phyloP scores from a whole-genome alignment of 2,329 filamentous ascomycete species.

The Colletotrichum graminicola region DNA sequence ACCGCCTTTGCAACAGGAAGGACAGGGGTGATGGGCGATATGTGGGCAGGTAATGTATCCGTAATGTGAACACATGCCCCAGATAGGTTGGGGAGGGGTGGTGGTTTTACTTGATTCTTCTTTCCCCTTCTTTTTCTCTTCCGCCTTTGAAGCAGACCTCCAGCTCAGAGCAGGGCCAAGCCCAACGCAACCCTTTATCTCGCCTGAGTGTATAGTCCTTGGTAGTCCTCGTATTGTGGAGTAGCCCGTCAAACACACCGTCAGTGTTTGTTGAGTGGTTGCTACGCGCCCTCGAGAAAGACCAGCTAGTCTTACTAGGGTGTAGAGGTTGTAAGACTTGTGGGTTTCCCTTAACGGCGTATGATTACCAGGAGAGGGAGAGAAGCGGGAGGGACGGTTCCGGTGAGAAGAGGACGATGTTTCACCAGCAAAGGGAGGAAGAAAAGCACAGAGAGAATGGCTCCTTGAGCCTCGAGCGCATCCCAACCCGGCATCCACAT shows the following conservation, averaged over 20 bases:
- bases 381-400: not conserved
- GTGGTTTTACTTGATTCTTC: not conserved
- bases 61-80: not conserved
- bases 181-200: not conserved
- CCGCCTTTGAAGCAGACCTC: not conserved
- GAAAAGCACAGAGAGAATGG: no score
- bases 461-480: not conserved
- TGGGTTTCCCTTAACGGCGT: not conserved
- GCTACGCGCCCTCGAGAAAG: not conserved
- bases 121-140: no score
- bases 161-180: not conserved
- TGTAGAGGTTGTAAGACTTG: not conserved
- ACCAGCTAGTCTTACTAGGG: not conserved
- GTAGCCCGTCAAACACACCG: no score
- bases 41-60: not conserved
- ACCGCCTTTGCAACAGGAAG: constrained; percentile 4
- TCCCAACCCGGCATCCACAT: not conserved
- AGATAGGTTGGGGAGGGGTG: not conserved
- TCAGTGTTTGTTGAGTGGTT: not conserved
- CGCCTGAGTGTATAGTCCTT: not conserved
- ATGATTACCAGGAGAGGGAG: not conserved
- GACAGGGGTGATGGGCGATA: not conserved
- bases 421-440: not conserved
- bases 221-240: not conserved
- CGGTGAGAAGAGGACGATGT: no score